phyloP scores from a whole-genome alignment of 495 filamentous ascomycete species.

The Podospora pseudopauciseta region DNA sequence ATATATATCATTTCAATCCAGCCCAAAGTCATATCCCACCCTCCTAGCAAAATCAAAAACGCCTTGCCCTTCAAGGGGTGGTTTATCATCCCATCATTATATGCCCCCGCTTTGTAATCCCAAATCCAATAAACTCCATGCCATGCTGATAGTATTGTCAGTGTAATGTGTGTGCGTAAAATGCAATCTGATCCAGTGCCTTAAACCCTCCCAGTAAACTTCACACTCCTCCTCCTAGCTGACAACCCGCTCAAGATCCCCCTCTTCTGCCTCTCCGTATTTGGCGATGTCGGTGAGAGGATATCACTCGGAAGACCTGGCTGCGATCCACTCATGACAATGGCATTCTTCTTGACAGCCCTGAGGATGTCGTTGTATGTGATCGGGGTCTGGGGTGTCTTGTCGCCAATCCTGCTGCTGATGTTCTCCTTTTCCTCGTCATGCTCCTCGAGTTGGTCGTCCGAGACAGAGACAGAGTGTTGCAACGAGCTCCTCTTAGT shows the following conservation, averaged over 20 bases:
- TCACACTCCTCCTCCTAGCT: constrained; percentile 41
- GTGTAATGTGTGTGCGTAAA: not conserved
- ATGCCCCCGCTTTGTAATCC: not conserved
- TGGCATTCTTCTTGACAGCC: constrained; percentile 36
- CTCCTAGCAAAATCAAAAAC: too few relatives aligned
- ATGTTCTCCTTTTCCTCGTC: constrained; percentile 15
- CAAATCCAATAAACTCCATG: not conserved
- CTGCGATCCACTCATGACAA: constrained; percentile 24
- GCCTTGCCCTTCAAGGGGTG: not conserved
- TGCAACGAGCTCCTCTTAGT: constrained; percentile 21
- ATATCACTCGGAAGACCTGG: constrained; percentile 20
- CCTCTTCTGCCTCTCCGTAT: constrained; percentile 29
- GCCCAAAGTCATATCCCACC: not conserved
- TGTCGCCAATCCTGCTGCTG: constrained; percentile 13
- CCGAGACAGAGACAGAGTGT: constrained; percentile 15
- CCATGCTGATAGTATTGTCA: not conserved
- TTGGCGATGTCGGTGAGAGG: constrained; percentile 28
- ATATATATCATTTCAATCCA: not conserved
- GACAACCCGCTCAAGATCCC: constrained; percentile 42
- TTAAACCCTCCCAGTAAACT: constrained; percentile 24
- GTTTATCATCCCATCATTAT: not conserved
- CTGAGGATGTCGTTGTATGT: constrained; percentile 41
- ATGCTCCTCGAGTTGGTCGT: constrained; percentile 17
- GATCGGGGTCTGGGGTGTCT: constrained; percentile 33
- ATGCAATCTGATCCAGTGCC: not conserved